phyloP scores from a whole-genome alignment of 2,329 filamentous ascomycete genomes.

The Aspergillus udagawae region DNA sequence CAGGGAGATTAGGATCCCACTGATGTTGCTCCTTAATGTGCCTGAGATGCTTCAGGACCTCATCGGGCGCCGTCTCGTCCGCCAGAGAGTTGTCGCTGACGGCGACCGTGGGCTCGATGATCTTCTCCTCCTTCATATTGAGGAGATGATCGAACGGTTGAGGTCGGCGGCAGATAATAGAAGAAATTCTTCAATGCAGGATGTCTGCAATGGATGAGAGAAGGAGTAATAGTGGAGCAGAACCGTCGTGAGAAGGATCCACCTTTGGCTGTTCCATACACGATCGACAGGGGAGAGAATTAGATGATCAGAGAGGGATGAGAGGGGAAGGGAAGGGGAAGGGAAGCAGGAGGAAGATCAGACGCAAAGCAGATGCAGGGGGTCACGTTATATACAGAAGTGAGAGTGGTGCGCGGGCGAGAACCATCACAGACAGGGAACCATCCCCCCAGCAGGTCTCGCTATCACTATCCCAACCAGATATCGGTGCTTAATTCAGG shows the following conservation, averaged over 20 bases:
- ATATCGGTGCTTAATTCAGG: background rate
- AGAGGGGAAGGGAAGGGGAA: background rate
- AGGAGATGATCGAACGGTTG: background rate
- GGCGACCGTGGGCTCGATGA: background rate
- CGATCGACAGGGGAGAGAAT: background rate
- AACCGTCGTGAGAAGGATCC: background rate
- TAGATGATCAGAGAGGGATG: background rate
- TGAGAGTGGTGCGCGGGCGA: background rate
- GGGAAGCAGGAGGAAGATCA: background rate
- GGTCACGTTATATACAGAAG: background rate
- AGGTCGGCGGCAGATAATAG: background rate
- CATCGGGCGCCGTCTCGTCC: conserved; percentile 13
- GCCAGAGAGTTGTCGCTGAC: background rate
- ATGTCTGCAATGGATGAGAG: background rate
- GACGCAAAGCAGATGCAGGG: background rate
- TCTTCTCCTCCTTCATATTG: background rate
- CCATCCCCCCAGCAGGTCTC: background rate
- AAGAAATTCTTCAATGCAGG: background rate
- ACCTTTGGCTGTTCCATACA: background rate
- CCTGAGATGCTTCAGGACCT: conserved; percentile 40
- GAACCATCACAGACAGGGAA: background rate
- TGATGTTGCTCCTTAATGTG: conserved; percentile 59
- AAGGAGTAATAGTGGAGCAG: background rate
- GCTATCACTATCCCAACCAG: background rate
- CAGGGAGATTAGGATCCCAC: conserved; percentile 62